Base-by-base conservation (phyloP, 768 basidiomycete genomes). In the Tylopilus vinaceipallidus region DNA sequence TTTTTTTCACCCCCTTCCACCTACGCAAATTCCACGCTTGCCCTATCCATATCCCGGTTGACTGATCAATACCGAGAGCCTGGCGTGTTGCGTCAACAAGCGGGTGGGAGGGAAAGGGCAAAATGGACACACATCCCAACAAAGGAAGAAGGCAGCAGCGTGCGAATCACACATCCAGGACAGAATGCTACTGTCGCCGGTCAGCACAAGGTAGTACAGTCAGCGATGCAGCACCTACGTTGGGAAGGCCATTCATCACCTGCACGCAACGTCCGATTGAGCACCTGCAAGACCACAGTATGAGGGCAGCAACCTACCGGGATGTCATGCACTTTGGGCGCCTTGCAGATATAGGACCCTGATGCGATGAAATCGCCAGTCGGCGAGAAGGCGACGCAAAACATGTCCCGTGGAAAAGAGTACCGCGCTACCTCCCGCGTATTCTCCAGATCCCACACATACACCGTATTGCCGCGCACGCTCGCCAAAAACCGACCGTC, bases 311-410 rank as follows among this genome's bases (percentile, higher is more conserved):
- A 6, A 13, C 56, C 4, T 47, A 63, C 60, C 39, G 8, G 24
- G 19, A 20, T 14, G 19, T 44, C 60, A 13, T 19, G 39, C 6
- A 24, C 42, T 32, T 29, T 47, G 22, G 60, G 61, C 13, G 36
- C 48, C 34, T 38, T 56, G 9, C 54, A 63, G 17, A 61, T 30
- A 29, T 46, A 63, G 26, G 42, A 8, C 1, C 61, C 60, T 30
- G 49, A 47, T 8, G 54, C 60, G 19, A 61, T 52, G 22, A 38
- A 38, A 17, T 60, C 57, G 38, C 60, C 61, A 10, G 53, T 52
- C 16, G 61, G 60, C 26, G 61, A 61, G 33, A 50, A 61, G 49
- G 54, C 51, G 32, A 60, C 61, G 40, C 58, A 63, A 2, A 57
- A 35, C 57, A 63, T 60, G 19, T 56, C 54, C 10, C 58, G 57